Evolutionary conservation across 495 filamentous ascomycete species (phyloP).

Genomic region (Xeromyces bisporus): DNA sequence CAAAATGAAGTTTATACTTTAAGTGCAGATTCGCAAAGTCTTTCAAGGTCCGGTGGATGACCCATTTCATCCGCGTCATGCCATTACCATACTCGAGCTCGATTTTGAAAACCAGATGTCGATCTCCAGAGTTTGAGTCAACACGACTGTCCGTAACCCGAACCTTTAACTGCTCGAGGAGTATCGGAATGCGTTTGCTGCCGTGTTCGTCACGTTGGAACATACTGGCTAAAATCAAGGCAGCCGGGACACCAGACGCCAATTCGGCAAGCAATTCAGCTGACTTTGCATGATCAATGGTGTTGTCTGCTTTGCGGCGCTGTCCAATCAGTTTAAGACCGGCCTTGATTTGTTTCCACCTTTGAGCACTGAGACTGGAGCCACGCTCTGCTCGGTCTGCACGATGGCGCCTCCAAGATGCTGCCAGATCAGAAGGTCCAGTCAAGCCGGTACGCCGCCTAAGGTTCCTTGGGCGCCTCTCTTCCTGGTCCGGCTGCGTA

Average conservation of each 20-base stretch:
- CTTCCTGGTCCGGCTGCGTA: slow-evolving; percentile 24
- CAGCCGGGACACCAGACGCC: slow-evolving; percentile 77
- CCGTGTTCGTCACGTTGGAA: slow-evolving; percentile 94
- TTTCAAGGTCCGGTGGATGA: slow-evolving; percentile 66
- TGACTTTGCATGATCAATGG: slow-evolving; percentile 85
- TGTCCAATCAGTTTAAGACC: slow-evolving; percentile 68
- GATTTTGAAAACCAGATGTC: slow-evolving; percentile 77
- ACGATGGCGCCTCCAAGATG: slow-evolving; percentile 36
- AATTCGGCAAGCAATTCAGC: slow-evolving; percentile 93
- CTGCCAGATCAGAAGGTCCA: slow-evolving; percentile 34
- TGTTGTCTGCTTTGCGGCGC: slow-evolving; percentile 58
- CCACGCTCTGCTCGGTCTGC: slow-evolving; percentile 40
- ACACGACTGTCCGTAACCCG: slow-evolving; percentile 66
- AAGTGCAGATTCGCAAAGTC: slow-evolving; percentile 90
- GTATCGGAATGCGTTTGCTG: slow-evolving; percentile 82
- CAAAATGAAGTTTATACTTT: slow-evolving; percentile 71
- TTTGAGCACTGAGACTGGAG: slow-evolving; percentile 62
- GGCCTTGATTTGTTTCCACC: slow-evolving; percentile 76
- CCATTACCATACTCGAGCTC: slow-evolving; percentile 94
- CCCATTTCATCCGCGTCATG: slow-evolving; percentile 92
- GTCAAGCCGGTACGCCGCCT: slow-evolving; percentile 60
- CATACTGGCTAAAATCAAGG: slow-evolving; percentile 86
- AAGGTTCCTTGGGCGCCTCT: slow-evolving; percentile 51
- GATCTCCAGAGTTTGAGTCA: slow-evolving; percentile 44
- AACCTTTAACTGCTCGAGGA: slow-evolving; percentile 89